Conservation (phyloP, 2,329 filamentous ascomycete genomes). For the Rhytidhysteron rufulum region DNA sequence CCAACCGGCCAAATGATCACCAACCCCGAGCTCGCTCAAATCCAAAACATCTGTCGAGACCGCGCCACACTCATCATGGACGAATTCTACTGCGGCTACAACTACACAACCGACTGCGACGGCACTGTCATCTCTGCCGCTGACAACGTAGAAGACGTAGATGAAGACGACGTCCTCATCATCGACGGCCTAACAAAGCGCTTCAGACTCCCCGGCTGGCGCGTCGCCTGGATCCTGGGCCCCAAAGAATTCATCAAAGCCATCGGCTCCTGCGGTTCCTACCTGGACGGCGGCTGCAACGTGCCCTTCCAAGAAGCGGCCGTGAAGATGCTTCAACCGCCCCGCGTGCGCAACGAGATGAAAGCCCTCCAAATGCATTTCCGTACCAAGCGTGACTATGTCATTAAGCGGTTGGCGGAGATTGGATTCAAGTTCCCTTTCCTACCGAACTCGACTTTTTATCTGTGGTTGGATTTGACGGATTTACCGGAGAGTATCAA, state of each 20-base stretch:
- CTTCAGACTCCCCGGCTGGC: constrained; percentile 93
- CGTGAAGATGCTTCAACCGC: constrained; percentile 86
- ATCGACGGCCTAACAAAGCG: constrained; percentile 96
- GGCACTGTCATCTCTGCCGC: constrained; percentile 85
- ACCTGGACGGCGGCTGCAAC: constrained; percentile 91
- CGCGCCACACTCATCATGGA: constrained; percentile 90
- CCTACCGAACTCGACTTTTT: constrained; percentile 89
- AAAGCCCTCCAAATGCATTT: constrained; percentile 84
- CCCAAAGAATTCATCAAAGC: constrained; percentile 96
- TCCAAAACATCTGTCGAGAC: constrained; percentile 89
- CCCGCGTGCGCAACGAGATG: constrained; percentile 80
- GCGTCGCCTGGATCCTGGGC: constrained; percentile 92
- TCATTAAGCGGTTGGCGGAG: constrained; percentile 70
- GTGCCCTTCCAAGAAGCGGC: constrained; percentile 95
- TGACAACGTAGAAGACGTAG: constrained; percentile 83
- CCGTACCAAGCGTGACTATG: constrained; percentile 88
- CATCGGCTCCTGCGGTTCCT: constrained; percentile 86
- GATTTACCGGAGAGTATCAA: constrained; percentile 75
- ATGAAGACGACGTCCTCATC: constrained; percentile 76
- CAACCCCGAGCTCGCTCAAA: constrained; percentile 80
- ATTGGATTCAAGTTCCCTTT: constrained; percentile 83
- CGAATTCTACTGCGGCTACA: constrained; percentile 89
- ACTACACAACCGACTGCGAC: constrained; percentile 90
- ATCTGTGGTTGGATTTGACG: constrained; percentile 71
- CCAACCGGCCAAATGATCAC: constrained; percentile 84